Conservation (phyloP, 2,329 filamentous ascomycete genomes). For the Botrytis hyacinthi region DNA sequence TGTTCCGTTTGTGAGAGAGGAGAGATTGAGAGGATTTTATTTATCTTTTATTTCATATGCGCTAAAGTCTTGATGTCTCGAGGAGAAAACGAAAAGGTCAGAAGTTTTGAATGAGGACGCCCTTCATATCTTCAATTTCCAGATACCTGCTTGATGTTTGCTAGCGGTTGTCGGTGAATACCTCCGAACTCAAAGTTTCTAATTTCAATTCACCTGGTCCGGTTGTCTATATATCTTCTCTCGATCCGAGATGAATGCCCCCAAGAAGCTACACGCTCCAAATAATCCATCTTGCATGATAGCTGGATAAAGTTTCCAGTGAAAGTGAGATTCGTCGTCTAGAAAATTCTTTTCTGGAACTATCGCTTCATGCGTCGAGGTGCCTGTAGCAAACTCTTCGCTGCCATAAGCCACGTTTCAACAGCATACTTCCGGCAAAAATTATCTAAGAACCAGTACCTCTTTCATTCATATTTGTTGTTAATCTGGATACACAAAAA, state of each 20-base stretch:
- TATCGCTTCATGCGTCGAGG: neutral
- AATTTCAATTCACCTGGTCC: neutral
- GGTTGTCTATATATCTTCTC: neutral
- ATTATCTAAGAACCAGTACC: neutral
- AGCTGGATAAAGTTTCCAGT: too few relatives aligned
- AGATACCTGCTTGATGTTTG: too few relatives aligned
- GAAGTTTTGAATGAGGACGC: neutral
- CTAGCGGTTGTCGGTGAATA: neutral
- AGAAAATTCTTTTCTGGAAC: neutral
- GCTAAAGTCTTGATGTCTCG: neutral
- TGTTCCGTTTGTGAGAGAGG: neutral
- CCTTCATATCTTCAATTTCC: neutral
- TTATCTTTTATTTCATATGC: neutral
- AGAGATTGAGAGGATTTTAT: too few relatives aligned
- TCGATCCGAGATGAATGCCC: neutral
- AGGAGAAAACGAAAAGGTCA: neutral
- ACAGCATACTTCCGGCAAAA: neutral
- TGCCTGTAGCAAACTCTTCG: neutral
- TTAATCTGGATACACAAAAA: neutral
- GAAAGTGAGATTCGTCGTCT: too few relatives aligned
- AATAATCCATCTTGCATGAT: neutral
- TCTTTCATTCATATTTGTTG: neutral
- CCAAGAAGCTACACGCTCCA: neutral
- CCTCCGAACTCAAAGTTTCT: too few relatives aligned
- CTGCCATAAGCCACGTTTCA: neutral